Conservation (phyloP, 202 grass and related monocot genomes). For the Hordeum pubiflorum region DNA sequence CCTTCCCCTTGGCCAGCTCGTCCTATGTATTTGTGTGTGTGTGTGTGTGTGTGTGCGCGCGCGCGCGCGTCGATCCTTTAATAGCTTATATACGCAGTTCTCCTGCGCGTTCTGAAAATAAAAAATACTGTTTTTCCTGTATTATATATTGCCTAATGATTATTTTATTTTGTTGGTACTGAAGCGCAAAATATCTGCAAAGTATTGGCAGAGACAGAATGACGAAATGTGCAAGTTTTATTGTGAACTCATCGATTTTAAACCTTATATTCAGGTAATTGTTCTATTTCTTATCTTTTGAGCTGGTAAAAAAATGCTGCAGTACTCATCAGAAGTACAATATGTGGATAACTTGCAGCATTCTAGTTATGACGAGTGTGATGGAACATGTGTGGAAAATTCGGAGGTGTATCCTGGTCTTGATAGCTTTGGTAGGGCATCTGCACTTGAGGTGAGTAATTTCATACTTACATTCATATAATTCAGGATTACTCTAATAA, state of each 20-base stretch:
- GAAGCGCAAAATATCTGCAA: neutral
- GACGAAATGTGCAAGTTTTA: neutral
- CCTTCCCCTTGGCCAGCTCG: no score
- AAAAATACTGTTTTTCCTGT: neutral
- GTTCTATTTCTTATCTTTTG: neutral
- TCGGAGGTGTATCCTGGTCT: neutral
- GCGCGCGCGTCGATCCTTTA: no score
- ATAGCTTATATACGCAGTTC: no score
- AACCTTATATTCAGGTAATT: constrained; percentile 25
- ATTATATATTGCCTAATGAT: neutral
- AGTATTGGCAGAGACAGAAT: neutral
- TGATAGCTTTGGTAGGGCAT: neutral
- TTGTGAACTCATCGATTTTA: neutral
- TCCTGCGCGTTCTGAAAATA: no score
- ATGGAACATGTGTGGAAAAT: neutral
- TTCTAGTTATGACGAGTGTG: neutral
- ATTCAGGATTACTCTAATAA: neutral
- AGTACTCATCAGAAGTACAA: neutral
- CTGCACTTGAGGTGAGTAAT: neutral
- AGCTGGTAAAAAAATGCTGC: neutral
- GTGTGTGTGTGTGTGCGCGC: no score
- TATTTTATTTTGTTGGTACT: neutral
- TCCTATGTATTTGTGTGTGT: no score
- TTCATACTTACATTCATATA: neutral
- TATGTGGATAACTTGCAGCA: neutral